phyloP scores from a whole-genome alignment of 2,329 filamentous ascomycete species.

The Fusarium pseudocircinatum region DNA sequence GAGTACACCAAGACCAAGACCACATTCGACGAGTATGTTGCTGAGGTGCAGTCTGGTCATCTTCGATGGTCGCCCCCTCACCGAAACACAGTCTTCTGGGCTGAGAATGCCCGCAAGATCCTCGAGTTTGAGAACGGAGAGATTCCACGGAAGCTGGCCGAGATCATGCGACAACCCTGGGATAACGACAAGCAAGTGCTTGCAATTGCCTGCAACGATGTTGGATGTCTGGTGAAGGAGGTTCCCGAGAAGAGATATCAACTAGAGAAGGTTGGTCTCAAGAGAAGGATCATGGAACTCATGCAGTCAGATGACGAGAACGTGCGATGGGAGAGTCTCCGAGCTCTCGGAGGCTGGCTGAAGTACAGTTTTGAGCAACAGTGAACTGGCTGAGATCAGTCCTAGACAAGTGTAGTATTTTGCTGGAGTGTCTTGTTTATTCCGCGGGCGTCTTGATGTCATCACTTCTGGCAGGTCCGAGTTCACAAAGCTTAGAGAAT shows the following conservation, averaged over 20 bases:
- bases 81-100: slow-evolving; percentile 87
- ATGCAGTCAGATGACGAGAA: slow-evolving; percentile 91
- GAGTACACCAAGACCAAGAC: slow-evolving; percentile 77
- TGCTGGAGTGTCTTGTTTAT: slow-evolving; percentile 36
- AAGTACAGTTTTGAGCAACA: slow-evolving; percentile 69
- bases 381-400: slow-evolving; percentile 19
- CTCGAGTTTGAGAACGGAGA: slow-evolving; percentile 84
- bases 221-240: slow-evolving; percentile 88
- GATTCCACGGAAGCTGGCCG: slow-evolving; percentile 81
- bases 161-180: slow-evolving; percentile 80
- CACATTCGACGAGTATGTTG: slow-evolving; percentile 89
- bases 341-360: slow-evolving; percentile 76
- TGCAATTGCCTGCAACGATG: slow-evolving; percentile 92
- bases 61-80: slow-evolving; percentile 94
- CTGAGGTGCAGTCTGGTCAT: slow-evolving; percentile 86
- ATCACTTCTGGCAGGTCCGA: slow-evolving; percentile 21
- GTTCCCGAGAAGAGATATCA: slow-evolving; percentile 83
- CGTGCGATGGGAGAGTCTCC: slow-evolving; percentile 91
- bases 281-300: slow-evolving; percentile 89
- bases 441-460: slow-evolving; percentile 35
- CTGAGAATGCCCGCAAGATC: slow-evolving; percentile 88
- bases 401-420: slow-evolving; percentile 14
- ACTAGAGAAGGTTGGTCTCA: slow-evolving; percentile 85
- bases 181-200: slow-evolving; percentile 87
- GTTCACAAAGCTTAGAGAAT: slow-evolving; percentile 32